A percentile compares a stretch with the other conserved stretches of the same genome.
phyloP scores from a whole-genome alignment of 148 eudicot genomes.

The Limonium bicolor region DNA sequence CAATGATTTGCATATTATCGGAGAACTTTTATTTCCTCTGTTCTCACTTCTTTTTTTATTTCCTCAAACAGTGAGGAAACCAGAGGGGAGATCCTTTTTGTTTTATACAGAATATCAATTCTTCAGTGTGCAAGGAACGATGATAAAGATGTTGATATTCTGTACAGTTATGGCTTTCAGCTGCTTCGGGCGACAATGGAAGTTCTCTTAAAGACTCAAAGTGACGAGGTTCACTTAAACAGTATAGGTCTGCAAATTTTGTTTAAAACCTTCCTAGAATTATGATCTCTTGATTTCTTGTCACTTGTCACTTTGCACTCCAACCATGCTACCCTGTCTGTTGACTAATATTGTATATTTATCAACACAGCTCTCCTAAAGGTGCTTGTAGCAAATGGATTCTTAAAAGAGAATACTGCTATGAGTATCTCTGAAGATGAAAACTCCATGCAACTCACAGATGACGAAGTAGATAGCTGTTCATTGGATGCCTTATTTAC shows the following conservation, averaged over 20 bases:
- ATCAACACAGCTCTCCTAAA: slow-evolving; percentile 55
- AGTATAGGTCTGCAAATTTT: slow-evolving; percentile 51
- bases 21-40: no score
- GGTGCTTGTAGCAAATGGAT: slow-evolving; percentile 65
- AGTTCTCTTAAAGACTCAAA: slow-evolving; percentile 74
- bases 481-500: slow-evolving; percentile 58
- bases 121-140: slow-evolving; percentile 38
- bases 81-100: slow-evolving; percentile 85
- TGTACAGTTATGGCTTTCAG: slow-evolving; percentile 37
- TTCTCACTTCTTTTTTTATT: background rate
- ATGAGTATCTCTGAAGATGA: slow-evolving; percentile 40
- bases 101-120: slow-evolving; percentile 50
- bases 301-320: no score
- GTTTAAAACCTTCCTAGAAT: background rate
- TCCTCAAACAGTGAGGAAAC: slow-evolving; percentile 60
- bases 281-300: no score
- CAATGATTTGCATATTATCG: no score
- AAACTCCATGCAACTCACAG: slow-evolving; percentile 36
- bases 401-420: slow-evolving; percentile 32
- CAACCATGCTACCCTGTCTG: no score
- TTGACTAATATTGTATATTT: slow-evolving; percentile 7
- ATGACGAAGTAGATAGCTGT: slow-evolving; percentile 24
- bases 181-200: slow-evolving; percentile 57
- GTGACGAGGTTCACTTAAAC: slow-evolving; percentile 84
- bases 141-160: slow-evolving; percentile 29